These are phyloP conservation scores for Monascus purpureus DNA, from an alignment of 495 filamentous ascomycete genomes.

Conservation along the genomic window DNA sequence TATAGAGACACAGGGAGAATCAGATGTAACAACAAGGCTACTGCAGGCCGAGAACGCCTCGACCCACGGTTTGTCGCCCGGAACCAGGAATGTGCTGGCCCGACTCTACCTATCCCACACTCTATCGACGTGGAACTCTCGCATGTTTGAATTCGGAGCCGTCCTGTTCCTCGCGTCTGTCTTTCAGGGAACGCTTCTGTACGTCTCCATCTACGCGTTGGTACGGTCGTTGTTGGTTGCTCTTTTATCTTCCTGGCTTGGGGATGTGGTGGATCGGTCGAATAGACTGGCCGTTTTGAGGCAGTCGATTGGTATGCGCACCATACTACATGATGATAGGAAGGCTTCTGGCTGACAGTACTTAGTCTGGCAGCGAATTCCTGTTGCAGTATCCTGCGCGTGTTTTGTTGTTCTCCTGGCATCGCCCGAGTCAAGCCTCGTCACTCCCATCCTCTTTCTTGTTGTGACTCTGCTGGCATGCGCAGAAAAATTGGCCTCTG, in stretches of 20 bases:
- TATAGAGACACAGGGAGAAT: too few species aligned
- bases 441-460: slow-evolving; percentile 23
- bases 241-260: slow-evolving; percentile 29
- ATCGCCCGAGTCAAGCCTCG: slow-evolving; percentile 2
- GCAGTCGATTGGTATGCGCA: slow-evolving; percentile 31
- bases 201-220: slow-evolving; percentile 27
- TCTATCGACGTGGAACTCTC: slow-evolving; percentile 58
- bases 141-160: slow-evolving; percentile 52
- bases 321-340: too few species aligned
- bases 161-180: slow-evolving; percentile 47
- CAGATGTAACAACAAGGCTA: too few species aligned
- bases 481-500: slow-evolving; percentile 39
- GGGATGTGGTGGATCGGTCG: slow-evolving; percentile 25
- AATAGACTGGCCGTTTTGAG: slow-evolving; percentile 35
- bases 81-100: slow-evolving; percentile 7
- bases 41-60: too few species aligned
- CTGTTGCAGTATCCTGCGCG: slow-evolving; percentile 23
- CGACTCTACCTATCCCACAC: slow-evolving; percentile 45
- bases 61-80: too few species aligned
- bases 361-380: slow-evolving; percentile 24
- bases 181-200: slow-evolving; percentile 39
- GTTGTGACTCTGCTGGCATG: slow-evolving; percentile 36
- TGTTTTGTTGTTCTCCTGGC: slow-evolving; percentile 13
- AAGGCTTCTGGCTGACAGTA: not conserved
- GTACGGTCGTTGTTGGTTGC: slow-evolving; percentile 15